phyloP scores from a whole-genome alignment of 73 alveolate species.

The Stentor coeruleus region DNA sequence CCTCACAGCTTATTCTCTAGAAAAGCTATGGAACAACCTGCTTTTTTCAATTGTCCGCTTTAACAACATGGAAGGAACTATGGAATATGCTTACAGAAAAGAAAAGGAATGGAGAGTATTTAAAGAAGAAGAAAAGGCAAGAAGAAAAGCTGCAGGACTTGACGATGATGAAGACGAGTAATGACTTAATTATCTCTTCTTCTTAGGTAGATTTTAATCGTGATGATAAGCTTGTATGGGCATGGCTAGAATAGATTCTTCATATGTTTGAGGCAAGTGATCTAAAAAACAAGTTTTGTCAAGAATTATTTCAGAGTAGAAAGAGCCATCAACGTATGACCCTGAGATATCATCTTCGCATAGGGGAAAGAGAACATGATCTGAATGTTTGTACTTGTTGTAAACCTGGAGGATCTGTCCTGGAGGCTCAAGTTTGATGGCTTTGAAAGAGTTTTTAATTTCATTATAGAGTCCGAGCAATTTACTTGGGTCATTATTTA shows the following conservation, averaged over 20 bases:
- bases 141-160: slow-evolving; percentile 22
- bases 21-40: background rate
- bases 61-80: slow-evolving; percentile 21
- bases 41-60: background rate
- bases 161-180: slow-evolving; percentile 18
- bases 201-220: no score
- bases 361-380: no score
- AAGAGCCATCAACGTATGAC: background rate
- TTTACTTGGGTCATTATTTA: background rate
- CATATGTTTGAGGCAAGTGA: slow-evolving; percentile 9
- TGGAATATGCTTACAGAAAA: slow-evolving; percentile 12
- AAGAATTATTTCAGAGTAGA: background rate
- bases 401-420: slow-evolving; percentile 2
- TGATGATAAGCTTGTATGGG: no score
- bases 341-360: no score
- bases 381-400: background rate
- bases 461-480: background rate
- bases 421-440: background rate
- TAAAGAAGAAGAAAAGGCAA: slow-evolving; percentile 5
- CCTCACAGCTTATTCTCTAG: background rate
- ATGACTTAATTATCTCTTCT: no score
- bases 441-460: background rate
- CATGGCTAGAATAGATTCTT: background rate
- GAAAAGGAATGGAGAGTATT: slow-evolving; percentile 21
- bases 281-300: background rate